phyloP scores from a whole-genome alignment of 2,329 filamentous ascomycete genomes.

The Corniculantispora saksenae region DNA sequence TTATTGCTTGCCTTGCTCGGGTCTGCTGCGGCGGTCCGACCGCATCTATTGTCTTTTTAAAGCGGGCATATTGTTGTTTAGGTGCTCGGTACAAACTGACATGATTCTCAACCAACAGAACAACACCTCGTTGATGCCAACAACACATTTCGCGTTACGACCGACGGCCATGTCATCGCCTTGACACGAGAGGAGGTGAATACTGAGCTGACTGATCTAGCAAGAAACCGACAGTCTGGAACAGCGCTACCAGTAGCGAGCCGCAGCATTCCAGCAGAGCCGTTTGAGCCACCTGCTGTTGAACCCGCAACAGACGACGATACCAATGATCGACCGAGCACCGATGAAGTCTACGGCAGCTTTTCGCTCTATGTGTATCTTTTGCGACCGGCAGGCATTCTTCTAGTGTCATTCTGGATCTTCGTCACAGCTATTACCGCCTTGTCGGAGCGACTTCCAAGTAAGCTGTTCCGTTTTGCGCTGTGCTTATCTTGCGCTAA shows the following conservation, averaged over 20 bases:
- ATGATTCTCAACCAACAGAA: neutral
- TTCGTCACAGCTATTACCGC: neutral
- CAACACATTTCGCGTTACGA: neutral
- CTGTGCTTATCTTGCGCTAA: neutral
- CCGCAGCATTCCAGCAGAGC: neutral
- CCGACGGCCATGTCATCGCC: neutral
- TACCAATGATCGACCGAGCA: neutral
- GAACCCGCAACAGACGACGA: neutral
- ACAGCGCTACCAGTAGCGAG: neutral
- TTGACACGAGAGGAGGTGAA: neutral
- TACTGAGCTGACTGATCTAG: neutral
- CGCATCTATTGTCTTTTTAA: neutral
- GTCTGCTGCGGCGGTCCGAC: neutral
- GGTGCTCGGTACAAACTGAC: neutral
- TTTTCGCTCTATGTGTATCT: neutral
- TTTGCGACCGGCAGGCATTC: neutral
- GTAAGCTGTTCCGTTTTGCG: neutral
- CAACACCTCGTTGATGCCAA: slow-evolving; percentile 11
- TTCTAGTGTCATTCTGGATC: neutral
- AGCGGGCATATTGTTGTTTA: neutral
- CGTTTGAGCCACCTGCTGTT: neutral
- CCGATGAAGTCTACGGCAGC: neutral
- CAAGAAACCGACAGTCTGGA: neutral
- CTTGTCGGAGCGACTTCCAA: neutral
- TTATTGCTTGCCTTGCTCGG: too few relatives aligned